Evolutionary conservation across 2,329 filamentous ascomycete species (phyloP), one percentile per base, ranked within the genome.

Genomic region (Simplicillium aogashimaense): DNA sequence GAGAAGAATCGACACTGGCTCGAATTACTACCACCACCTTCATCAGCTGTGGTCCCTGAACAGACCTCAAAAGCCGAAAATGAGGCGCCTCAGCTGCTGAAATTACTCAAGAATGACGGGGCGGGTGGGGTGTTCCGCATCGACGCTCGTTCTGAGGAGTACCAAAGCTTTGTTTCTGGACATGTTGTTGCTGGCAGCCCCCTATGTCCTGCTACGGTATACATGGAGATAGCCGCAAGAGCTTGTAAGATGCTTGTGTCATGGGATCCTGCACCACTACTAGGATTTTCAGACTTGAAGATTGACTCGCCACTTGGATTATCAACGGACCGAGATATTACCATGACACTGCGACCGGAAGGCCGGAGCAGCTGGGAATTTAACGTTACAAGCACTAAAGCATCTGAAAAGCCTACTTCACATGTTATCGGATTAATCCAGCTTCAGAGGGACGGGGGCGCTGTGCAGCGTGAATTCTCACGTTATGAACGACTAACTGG

Each of bases 1-100:
- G 50, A 53, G 11, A 51, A 53, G 37, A 47, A 43, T 4, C 37
- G 41, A 1, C 50, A 56, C 36, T 58, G 56, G 53, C 43, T 53
- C 13, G 20, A 25, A 25, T 25, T 25, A 25, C 9, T 25, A 9
- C 20, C 20, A 9, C 20, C 20, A 25, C 43, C 49, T 2, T 38
- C 20, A 36, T n/a, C 32, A 12, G 10, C 7, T 15, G n/a, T 15
- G 9, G 16, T 17, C 6, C 20, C 11, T 5, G 16, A 7, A 25
- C 15, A 25, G 11, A 12, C 7, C 6, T 12, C 30, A 15, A 32
- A 5, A 5, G 13, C 11, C 15, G 13, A 32, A 15, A 32, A 32
- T 32, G 13, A 32, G 15, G 15, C 11, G 11, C 12, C 12, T 5
- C 30, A 32, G 30, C 30, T 32, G 30, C 20, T 25, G 20, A 25